phyloP scores from a whole-genome alignment of 495 filamentous ascomycete species.

The Xylaria telfairii region DNA sequence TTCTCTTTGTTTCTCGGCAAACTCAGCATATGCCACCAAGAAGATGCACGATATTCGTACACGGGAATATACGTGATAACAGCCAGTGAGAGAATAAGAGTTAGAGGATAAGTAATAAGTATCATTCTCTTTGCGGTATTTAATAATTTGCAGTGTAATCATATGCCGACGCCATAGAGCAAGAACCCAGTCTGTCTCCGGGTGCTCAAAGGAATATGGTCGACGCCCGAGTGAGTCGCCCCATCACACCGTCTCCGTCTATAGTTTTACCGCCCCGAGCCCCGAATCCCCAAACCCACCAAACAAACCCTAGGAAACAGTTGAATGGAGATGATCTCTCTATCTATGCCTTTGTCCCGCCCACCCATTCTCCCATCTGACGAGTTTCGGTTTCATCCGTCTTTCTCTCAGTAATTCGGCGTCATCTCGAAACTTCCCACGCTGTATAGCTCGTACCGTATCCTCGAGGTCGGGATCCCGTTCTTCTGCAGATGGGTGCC shows the following conservation, averaged over 20 bases:
- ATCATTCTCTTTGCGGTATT: slow-evolving; percentile 6
- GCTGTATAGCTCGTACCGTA: slow-evolving; percentile 67
- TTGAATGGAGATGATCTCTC: slow-evolving; percentile 22
- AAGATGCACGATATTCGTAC: neutral
- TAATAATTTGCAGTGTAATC: slow-evolving; percentile 2
- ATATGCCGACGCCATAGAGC: slow-evolving; percentile 7
- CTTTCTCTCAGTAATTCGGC: neutral
- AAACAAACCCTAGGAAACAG: neutral
- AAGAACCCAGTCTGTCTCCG: slow-evolving; percentile 2
- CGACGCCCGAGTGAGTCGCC: slow-evolving; percentile 14
- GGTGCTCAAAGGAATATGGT: slow-evolving; percentile 1
- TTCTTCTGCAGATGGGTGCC: slow-evolving; percentile 46
- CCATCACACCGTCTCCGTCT: slow-evolving; percentile 8
- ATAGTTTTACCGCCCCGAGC: slow-evolving; percentile 7
- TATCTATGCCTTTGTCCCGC: neutral
- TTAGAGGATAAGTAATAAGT: neutral
- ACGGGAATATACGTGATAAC: neutral
- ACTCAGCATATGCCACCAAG: neutral
- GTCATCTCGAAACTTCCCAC: slow-evolving; percentile 54
- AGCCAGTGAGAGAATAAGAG: neutral
- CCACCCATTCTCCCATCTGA: neutral
- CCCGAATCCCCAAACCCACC: neutral
- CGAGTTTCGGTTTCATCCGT: neutral
- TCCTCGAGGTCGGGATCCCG: slow-evolving; percentile 55
- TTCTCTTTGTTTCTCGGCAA: neutral